phyloP scores from a whole-genome alignment of 805 yeast species.

The Metschnikowia chrysomelidarum region DNA sequence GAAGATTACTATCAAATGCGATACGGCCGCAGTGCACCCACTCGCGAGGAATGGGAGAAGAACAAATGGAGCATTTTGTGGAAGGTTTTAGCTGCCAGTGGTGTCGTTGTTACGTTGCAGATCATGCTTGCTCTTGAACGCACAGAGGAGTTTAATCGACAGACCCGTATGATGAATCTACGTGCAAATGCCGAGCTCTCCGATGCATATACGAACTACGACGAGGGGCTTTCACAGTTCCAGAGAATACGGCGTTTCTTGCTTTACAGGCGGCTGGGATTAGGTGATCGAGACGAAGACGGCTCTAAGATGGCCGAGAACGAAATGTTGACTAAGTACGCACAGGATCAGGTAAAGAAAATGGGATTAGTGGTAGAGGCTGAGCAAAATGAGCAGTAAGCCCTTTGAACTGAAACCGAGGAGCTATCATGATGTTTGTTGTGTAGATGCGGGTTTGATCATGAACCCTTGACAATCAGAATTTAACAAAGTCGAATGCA shows the following conservation, averaged over 20 bases:
- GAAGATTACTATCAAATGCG: constrained; percentile 54
- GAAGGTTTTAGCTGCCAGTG: constrained; percentile 35
- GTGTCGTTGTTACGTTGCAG: constrained; percentile 40
- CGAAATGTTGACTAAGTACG: constrained; percentile 32
- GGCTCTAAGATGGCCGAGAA: constrained; percentile 26
- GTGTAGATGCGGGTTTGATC: too few relatives aligned
- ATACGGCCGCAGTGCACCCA: constrained; percentile 36
- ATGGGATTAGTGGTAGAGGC: too few relatives aligned
- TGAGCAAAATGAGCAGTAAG: neutral
- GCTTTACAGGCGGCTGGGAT: constrained; percentile 29
- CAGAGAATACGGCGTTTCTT: constrained; percentile 35
- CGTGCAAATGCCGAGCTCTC: constrained; percentile 30
- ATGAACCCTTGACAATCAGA: too few relatives aligned
- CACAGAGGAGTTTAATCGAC: constrained; percentile 31
- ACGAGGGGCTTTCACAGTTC: constrained; percentile 26
- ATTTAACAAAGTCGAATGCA: too few relatives aligned
- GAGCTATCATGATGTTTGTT: too few relatives aligned
- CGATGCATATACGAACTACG: constrained; percentile 27
- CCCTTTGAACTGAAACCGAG: too few relatives aligned
- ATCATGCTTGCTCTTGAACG: constrained; percentile 38
- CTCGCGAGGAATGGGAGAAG: constrained; percentile 40
- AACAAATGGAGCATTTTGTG: constrained; percentile 45
- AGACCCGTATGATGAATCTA: constrained; percentile 24
- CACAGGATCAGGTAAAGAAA: constrained; percentile 21
- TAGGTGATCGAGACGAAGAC: constrained; percentile 19